Evolutionary conservation across 306 rosid species (phyloP).

Genomic region (Notholithocarpus densiflorus): DNA sequence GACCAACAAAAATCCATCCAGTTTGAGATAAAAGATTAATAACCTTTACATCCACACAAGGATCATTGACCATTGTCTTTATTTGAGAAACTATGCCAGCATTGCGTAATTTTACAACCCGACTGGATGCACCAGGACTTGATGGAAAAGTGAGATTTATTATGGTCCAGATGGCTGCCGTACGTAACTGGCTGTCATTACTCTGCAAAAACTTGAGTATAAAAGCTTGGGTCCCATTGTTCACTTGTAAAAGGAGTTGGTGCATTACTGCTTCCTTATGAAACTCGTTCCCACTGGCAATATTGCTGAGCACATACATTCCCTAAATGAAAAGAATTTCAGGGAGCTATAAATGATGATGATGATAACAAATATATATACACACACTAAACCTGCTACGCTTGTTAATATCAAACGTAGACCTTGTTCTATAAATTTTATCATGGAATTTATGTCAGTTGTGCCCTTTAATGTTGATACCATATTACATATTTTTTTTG

Average conservation of each 20-base stretch:
- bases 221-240: slow-evolving; percentile 41
- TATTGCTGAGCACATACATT: slow-evolving; percentile 66
- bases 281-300: slow-evolving; percentile 76
- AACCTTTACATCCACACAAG: slow-evolving; percentile 79
- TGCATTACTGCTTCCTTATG: slow-evolving; percentile 80
- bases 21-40: slow-evolving; percentile 15
- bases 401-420: not conserved
- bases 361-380: not conserved
- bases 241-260: slow-evolving; percentile 52
- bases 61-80: slow-evolving; percentile 70
- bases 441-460: not conserved
- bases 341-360: not conserved
- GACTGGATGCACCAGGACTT: slow-evolving; percentile 49
- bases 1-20: not conserved
- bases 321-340: slow-evolving; percentile 50
- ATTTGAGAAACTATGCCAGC: slow-evolving; percentile 70
- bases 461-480: not conserved
- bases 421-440: not conserved
- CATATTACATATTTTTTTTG: not conserved
- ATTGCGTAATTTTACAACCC: slow-evolving; percentile 48
- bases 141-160: slow-evolving; percentile 67
- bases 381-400: not conserved
- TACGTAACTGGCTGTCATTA: slow-evolving; percentile 54
- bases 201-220: slow-evolving; percentile 61
- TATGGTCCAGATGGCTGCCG: slow-evolving; percentile 65